Percentiles rank a stretch among this genome's conserved stretches.
These are phyloP conservation scores for Polytrichum commune DNA, from an alignment of 225 moss, liverwort and hornwort species.

Conservation along the genomic window DNA sequence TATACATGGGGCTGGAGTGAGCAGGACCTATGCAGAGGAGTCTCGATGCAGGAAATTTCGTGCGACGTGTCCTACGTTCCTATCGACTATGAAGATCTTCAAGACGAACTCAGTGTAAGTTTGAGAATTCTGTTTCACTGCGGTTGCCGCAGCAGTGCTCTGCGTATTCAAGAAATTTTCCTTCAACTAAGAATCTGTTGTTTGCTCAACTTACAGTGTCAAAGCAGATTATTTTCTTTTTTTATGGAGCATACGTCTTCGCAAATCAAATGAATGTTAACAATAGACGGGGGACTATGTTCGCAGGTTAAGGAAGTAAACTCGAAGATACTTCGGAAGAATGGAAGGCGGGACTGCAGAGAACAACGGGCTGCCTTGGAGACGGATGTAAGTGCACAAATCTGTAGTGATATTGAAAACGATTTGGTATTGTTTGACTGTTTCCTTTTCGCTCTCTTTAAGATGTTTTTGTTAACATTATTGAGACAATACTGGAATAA, in stretches of 20 bases:
- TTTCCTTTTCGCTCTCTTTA: too few species aligned
- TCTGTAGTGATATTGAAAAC: not conserved
- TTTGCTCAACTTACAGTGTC: too few species aligned
- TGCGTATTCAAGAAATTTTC: not conserved
- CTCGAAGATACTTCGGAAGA: slow-evolving; percentile 11
- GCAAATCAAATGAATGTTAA: not conserved
- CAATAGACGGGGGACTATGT: not conserved
- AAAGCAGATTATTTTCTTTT: not conserved
- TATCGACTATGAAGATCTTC: slow-evolving; percentile 39
- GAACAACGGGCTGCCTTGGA: slow-evolving; percentile 45
- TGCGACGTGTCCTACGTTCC: slow-evolving; percentile 53
- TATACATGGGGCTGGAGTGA: not conserved
- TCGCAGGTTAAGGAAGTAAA: slow-evolving; percentile 27
- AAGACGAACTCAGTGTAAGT: slow-evolving; percentile 20
- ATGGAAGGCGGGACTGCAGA: slow-evolving; percentile 29
- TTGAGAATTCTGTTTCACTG: too few species aligned
- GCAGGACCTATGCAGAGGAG: slow-evolving; percentile 48
- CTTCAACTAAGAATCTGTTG: not conserved
- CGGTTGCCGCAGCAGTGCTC: not conserved
- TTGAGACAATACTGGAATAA: too few species aligned
- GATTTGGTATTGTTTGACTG: too few species aligned
- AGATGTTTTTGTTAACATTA: too few species aligned
- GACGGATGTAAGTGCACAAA: slow-evolving; percentile 38
- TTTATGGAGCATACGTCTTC: not conserved
- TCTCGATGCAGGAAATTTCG: slow-evolving; percentile 61